These are phyloP conservation scores for Calonectria crousiana DNA, from an alignment of 2,329 filamentous ascomycete genomes.

Conservation along the genomic window DNA sequence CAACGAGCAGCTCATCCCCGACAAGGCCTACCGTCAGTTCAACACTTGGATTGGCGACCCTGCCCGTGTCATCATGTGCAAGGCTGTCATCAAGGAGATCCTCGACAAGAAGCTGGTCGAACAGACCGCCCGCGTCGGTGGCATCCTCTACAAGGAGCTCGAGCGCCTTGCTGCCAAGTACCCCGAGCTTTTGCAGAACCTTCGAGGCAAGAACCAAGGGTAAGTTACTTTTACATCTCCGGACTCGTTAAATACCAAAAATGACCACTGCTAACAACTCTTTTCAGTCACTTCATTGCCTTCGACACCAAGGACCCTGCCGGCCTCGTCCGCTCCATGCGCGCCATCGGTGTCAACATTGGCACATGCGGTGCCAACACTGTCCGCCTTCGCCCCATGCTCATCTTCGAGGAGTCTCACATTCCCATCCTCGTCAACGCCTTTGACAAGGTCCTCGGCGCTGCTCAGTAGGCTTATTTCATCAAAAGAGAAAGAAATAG, in stretches of 20 bases:
- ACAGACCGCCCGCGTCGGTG: slow-evolving; percentile 73
- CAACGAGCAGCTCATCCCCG: slow-evolving; percentile 79
- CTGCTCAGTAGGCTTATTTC: slow-evolving; percentile 38
- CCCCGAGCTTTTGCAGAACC: slow-evolving; percentile 77
- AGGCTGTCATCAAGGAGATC: slow-evolving; percentile 82
- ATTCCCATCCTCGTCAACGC: slow-evolving; percentile 49
- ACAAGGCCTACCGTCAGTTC: slow-evolving; percentile 88
- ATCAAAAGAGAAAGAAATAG: not conserved
- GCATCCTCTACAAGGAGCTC: slow-evolving; percentile 76
- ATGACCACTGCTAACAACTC: not conserved
- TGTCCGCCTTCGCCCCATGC: slow-evolving; percentile 81
- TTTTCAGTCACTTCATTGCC: slow-evolving; percentile 75
- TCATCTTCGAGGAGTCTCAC: slow-evolving; percentile 83
- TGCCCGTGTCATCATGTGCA: slow-evolving; percentile 80
- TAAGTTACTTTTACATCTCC: slow-evolving; percentile 22
- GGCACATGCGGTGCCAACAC: slow-evolving; percentile 79
- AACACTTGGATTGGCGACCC: slow-evolving; percentile 92
- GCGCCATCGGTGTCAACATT: slow-evolving; percentile 80
- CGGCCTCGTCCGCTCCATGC: slow-evolving; percentile 77
- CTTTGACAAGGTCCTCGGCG: slow-evolving; percentile 46
- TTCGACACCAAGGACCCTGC: slow-evolving; percentile 81
- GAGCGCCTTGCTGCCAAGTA: slow-evolving; percentile 73
- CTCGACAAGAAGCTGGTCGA: slow-evolving; percentile 75
- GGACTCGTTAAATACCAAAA: not conserved
- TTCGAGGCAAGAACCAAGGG: slow-evolving; percentile 80